Percentiles rank a stretch among this genome's conserved stretches.
These are phyloP conservation scores for Andrographis paniculata DNA, from an alignment of 305 asterid species.

Conservation along the genomic window DNA sequence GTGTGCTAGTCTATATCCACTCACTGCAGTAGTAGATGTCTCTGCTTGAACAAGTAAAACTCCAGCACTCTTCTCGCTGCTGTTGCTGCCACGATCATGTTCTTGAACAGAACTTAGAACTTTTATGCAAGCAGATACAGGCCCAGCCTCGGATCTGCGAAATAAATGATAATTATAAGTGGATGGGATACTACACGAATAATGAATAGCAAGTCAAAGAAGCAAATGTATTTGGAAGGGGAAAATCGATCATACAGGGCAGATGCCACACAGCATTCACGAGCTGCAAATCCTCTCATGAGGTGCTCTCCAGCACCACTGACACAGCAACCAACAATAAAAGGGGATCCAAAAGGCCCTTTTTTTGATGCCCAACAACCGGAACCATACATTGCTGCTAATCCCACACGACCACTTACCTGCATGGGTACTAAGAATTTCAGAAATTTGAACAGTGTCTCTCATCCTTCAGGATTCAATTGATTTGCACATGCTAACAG, in stretches of 20 bases:
- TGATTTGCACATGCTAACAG: neutral
- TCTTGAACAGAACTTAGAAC: constrained; percentile 39
- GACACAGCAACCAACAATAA: constrained; percentile 69
- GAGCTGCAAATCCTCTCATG: constrained; percentile 75
- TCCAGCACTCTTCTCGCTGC: constrained; percentile 64
- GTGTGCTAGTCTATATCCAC: constrained; percentile 10
- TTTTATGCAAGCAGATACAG: constrained; percentile 60
- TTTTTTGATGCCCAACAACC: constrained; percentile 92
- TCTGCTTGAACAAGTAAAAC: constrained; percentile 73
- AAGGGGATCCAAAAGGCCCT: constrained; percentile 49
- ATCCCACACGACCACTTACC: constrained; percentile 92
- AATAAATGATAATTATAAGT: neutral
- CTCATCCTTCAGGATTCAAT: neutral
- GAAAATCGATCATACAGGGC: constrained; percentile 43
- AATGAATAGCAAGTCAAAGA: no score
- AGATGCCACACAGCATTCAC: constrained; percentile 76
- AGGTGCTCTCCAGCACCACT: constrained; percentile 95
- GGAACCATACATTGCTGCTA: constrained; percentile 86
- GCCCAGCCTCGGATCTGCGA: constrained; percentile 72
- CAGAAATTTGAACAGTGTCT: neutral
- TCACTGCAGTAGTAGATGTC: constrained; percentile 38
- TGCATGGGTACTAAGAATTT: constrained; percentile 21
- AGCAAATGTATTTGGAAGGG: neutral
- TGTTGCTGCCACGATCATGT: constrained; percentile 28
- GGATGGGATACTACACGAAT: neutral